Percentiles rank a stretch among this genome's conserved stretches.
These are phyloP conservation scores for Leccinum sublutescens DNA, from an alignment of 768 basidiomycete species.

Conservation along the genomic window DNA sequence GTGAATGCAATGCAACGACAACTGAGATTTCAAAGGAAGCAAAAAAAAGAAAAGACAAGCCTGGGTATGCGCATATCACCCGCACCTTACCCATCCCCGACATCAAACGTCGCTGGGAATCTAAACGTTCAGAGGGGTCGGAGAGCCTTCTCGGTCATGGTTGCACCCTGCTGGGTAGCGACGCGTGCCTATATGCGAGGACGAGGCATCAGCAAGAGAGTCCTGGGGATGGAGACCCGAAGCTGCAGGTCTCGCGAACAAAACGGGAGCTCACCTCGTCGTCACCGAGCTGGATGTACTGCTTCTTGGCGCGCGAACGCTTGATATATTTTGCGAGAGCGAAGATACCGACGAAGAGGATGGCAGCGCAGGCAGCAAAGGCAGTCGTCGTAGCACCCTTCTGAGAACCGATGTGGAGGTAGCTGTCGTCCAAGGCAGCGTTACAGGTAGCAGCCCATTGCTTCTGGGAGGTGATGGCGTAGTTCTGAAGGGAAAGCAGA, in stretches of 20 bases:
- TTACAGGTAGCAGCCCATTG: slow-evolving; percentile 46
- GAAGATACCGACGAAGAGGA: slow-evolving; percentile 35
- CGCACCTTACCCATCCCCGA: neutral
- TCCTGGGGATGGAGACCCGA: slow-evolving; percentile 10
- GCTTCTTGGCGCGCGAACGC: slow-evolving; percentile 33
- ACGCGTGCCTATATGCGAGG: slow-evolving; percentile 16
- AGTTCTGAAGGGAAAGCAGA: slow-evolving; percentile 32
- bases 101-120: neutral
- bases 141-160: slow-evolving; percentile 31
- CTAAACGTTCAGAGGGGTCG: slow-evolving; percentile 22
- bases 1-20: slow-evolving; percentile 18
- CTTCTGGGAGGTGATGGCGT: slow-evolving; percentile 43
- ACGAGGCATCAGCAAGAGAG: neutral
- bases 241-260: slow-evolving; percentile 1
- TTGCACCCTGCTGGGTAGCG: slow-evolving; percentile 14
- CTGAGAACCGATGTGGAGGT: slow-evolving; percentile 33
- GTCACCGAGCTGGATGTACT: slow-evolving; percentile 36
- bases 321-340: slow-evolving; percentile 37
- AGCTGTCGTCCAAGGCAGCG: slow-evolving; percentile 29
- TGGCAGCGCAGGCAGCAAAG: slow-evolving; percentile 35
- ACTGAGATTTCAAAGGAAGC: slow-evolving; percentile 6
- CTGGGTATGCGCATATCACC: slow-evolving; percentile 3
- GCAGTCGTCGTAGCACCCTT: slow-evolving; percentile 32
- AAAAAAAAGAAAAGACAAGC: slow-evolving; percentile 1
- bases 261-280: slow-evolving; percentile 34